These are phyloP conservation scores for Mallotus nudiflorus DNA, from an alignment of 345 rosid species.

Conservation along the genomic window DNA sequence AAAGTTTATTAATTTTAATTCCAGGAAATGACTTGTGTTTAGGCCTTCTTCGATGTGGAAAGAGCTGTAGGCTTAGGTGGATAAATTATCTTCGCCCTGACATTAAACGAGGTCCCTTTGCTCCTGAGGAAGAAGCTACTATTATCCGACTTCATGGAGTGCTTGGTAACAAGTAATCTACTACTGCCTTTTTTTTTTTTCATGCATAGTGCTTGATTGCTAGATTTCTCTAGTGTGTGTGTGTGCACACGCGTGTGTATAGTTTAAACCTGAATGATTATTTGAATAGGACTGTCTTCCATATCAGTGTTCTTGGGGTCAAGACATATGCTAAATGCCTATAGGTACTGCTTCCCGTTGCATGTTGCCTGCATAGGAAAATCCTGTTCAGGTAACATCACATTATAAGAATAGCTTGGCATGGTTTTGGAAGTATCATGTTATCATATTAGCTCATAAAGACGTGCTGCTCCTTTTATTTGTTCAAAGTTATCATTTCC, in stretches of 20 bases:
- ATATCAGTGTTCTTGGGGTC: not conserved
- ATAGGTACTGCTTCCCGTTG: too few species aligned
- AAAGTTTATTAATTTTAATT: not conserved
- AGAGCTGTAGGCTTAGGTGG: conserved; percentile 50
- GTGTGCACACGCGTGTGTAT: too few species aligned
- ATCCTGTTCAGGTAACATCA: not conserved
- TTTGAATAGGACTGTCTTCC: not conserved
- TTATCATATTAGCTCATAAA: not conserved
- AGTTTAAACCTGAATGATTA: too few species aligned
- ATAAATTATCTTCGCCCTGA: conserved; percentile 45
- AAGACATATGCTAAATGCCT: too few species aligned
- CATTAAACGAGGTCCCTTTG: conserved; percentile 40
- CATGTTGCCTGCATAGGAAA: not conserved
- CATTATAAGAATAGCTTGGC: not conserved
- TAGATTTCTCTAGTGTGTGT: not conserved
- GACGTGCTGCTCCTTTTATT: too few species aligned
- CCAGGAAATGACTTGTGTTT: not conserved
- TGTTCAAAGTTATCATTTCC: not conserved
- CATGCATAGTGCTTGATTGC: not conserved
- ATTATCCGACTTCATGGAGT: conserved; percentile 31
- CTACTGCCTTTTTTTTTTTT: not conserved
- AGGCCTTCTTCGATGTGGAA: conserved; percentile 41
- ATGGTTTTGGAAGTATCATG: not conserved
- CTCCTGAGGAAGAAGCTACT: conserved; percentile 35
- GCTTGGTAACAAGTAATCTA: conserved; percentile 42